Percentiles rank a stretch among this genome's conserved stretches.
Evolutionary conservation across 2,329 filamentous ascomycete genomes (phyloP).

Genomic region (Rhexocercosporidium sp.): DNA sequence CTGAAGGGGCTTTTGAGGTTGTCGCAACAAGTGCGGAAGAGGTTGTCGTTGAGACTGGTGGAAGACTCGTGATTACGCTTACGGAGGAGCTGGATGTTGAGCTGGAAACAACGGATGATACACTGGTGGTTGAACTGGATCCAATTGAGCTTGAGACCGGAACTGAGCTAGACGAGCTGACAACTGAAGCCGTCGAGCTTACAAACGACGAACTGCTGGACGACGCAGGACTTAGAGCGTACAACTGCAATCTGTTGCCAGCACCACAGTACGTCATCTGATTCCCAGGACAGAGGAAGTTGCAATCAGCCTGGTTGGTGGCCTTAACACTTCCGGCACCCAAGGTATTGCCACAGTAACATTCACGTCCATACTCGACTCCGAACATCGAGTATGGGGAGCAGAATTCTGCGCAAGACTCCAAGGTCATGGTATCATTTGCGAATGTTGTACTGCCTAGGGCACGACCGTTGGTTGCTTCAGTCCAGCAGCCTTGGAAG

Average conservation of each 20-base stretch:
- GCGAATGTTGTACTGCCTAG: slow-evolving; percentile 32
- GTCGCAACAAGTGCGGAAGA: slow-evolving; percentile 12
- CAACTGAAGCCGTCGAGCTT: slow-evolving; percentile 1
- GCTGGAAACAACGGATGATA: background rate
- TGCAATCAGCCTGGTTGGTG: slow-evolving; percentile 34
- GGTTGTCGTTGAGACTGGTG: slow-evolving; percentile 1
- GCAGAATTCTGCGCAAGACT: slow-evolving; percentile 42
- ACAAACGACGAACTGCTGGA: slow-evolving; percentile 6
- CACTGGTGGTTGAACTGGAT: background rate
- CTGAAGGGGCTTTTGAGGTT: slow-evolving; percentile 24
- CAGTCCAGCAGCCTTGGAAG: slow-evolving; percentile 43
- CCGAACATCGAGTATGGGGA: slow-evolving; percentile 43
- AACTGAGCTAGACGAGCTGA: background rate
- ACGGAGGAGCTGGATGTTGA: slow-evolving; percentile 9
- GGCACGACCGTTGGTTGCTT: slow-evolving; percentile 37
- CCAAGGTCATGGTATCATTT: slow-evolving; percentile 42
- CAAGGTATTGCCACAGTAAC: slow-evolving; percentile 42
- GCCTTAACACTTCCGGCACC: slow-evolving; percentile 31
- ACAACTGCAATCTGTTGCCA: slow-evolving; percentile 29
- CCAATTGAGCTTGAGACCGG: background rate
- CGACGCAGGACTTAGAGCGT: slow-evolving; percentile 6
- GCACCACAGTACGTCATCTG: slow-evolving; percentile 41
- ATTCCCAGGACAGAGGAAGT: slow-evolving; percentile 35
- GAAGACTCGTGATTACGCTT: background rate
- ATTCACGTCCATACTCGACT: slow-evolving; percentile 47